phyloP scores from a whole-genome alignment of 805 yeast species.

The Ogataea polymorpha region DNA sequence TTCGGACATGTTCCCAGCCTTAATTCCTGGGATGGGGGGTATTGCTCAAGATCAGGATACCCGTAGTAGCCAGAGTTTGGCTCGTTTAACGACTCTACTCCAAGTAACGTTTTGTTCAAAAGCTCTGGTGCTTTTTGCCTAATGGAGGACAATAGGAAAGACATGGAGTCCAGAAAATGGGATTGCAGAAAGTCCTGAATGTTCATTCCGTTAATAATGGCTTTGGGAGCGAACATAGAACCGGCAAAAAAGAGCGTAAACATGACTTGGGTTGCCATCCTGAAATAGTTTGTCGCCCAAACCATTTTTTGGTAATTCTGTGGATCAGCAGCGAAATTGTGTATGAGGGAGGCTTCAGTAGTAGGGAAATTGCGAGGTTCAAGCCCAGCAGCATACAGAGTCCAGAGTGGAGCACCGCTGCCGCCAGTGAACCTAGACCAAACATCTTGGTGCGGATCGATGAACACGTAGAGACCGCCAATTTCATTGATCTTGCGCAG shows the following conservation, averaged over 20 bases:
- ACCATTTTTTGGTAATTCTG: conserved; percentile 72
- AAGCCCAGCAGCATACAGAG: conserved; percentile 82
- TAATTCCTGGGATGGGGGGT: conserved; percentile 64
- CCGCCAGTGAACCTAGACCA: conserved; percentile 92
- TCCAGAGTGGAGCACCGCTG: conserved; percentile 94
- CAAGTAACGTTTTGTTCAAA: conserved; percentile 53
- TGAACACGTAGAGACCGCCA: conserved; percentile 74
- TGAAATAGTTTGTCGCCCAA: conserved; percentile 85
- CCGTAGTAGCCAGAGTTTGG: conserved; percentile 79
- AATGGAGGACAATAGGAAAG: conserved; percentile 42
- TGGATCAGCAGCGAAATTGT: conserved; percentile 51
- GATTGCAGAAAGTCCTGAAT: conserved; percentile 76
- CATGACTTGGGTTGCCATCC: conserved; percentile 76
- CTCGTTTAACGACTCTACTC: conserved; percentile 82
- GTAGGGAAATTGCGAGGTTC: conserved; percentile 67
- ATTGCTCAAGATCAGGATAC: conserved; percentile 45
- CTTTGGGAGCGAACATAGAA: conserved; percentile 68
- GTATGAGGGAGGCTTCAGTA: conserved; percentile 80
- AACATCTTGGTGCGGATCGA: conserved; percentile 92
- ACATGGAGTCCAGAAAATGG: conserved; percentile 56
- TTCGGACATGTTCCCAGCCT: conserved; percentile 83
- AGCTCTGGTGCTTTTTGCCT: conserved; percentile 41
- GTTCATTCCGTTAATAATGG: conserved; percentile 64
- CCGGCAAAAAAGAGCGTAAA: conserved; percentile 87
- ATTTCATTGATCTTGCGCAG: conserved; percentile 52